These are phyloP conservation scores for Goffeauzyma gilvescens DNA, from an alignment of 768 basidiomycete genomes.

Conservation along the genomic window DNA sequence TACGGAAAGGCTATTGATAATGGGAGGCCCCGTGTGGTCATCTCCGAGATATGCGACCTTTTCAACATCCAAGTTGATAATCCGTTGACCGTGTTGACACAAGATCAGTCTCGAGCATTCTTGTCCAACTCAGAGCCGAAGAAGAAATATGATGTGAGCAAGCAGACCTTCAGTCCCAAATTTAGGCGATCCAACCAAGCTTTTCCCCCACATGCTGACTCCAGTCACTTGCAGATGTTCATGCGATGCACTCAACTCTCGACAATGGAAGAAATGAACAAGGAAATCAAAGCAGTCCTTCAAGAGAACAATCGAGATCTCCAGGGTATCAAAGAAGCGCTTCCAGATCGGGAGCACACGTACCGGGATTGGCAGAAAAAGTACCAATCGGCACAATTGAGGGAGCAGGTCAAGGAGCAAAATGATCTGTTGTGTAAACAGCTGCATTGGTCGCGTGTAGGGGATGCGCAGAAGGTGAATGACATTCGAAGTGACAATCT, in stretches of 20 bases:
- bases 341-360: too few species aligned
- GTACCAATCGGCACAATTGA: too few species aligned
- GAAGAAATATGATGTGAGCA: conserved; percentile 70
- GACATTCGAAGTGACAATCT: too few species aligned
- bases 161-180: not conserved
- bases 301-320: not conserved
- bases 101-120: conserved; percentile 61
- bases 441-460: too few species aligned
- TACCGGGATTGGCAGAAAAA: too few species aligned
- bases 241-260: conserved; percentile 78
- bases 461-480: too few species aligned
- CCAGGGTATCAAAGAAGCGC: too few species aligned
- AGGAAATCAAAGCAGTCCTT: conserved; percentile 41
- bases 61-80: conserved; percentile 65
- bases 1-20: too few species aligned
- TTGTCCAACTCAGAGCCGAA: conserved; percentile 57
- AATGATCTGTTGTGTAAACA: too few species aligned
- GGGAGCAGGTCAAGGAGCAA: too few species aligned
- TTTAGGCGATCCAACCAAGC: too few species aligned
- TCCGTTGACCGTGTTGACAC: conserved; percentile 60
- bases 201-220: conserved; percentile 6
- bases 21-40: too few species aligned
- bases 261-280: conserved; percentile 51
- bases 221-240: conserved; percentile 50
- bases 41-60: conserved; percentile 77